Percentiles rank a stretch among this genome's conserved stretches.
These are phyloP conservation scores for Kazachstania sp. DNA, from an alignment of 1,139 yeast species.

Conservation along the genomic window DNA sequence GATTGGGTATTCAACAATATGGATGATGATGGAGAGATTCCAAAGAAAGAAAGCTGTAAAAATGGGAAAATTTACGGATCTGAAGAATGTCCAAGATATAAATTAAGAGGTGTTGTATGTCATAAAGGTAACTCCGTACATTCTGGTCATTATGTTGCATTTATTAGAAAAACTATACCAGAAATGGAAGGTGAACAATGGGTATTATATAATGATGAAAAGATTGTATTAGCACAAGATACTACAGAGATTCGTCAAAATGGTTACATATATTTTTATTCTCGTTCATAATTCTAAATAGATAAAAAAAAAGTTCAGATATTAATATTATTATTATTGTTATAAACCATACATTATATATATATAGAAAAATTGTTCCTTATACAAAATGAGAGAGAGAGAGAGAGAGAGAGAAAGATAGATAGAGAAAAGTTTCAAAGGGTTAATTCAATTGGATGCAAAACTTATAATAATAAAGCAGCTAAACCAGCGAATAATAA, in stretches of 20 bases:
- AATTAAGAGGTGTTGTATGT: constrained; percentile 66
- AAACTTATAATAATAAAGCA: constrained; percentile 10
- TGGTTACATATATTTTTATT: constrained; percentile 49
- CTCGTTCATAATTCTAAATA: constrained; percentile 6
- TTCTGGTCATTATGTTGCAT: constrained; percentile 93
- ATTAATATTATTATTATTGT: neutral
- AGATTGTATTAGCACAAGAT: constrained; percentile 58
- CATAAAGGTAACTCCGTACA: constrained; percentile 94
- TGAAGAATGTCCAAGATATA: constrained; percentile 36
- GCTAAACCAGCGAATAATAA: constrained; percentile 8
- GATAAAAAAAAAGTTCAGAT: neutral
- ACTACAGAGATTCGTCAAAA: constrained; percentile 53
- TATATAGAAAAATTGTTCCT: neutral
- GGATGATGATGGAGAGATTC: constrained; percentile 48
- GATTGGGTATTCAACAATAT: constrained; percentile 85
- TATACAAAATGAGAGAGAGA: neutral
- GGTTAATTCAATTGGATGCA: no score
- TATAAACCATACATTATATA: neutral
- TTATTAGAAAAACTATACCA: constrained; percentile 42
- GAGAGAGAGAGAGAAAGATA: neutral
- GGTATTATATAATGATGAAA: constrained; percentile 90
- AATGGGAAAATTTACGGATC: constrained; percentile 24
- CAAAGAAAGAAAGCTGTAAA: constrained; percentile 1
- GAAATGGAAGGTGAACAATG: constrained; percentile 41
- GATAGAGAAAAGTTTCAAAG: no score